These are phyloP conservation scores for Tilletia walkeri DNA, from an alignment of 1,284 basidiomycete genomes.

Conservation along the genomic window DNA sequence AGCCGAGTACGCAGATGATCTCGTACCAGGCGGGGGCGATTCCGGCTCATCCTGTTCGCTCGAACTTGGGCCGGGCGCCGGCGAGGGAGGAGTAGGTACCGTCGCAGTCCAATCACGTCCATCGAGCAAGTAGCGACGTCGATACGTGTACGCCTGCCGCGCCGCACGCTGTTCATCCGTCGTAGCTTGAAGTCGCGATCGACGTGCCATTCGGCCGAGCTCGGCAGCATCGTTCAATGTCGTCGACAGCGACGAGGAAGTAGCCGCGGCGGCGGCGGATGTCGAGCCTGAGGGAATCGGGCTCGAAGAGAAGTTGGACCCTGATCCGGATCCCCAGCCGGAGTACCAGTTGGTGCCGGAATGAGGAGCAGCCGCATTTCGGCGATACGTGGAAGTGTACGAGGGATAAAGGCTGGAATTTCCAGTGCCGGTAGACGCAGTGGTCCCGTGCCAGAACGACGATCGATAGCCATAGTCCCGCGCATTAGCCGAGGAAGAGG, in stretches of 20 bases:
- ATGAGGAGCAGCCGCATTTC: too few relatives aligned
- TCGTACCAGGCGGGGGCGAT: too few relatives aligned
- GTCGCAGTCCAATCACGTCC: not conserved
- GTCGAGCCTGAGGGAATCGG: not conserved
- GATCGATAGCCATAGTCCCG: not conserved
- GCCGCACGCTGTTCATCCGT: not conserved
- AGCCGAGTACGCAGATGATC: too few relatives aligned
- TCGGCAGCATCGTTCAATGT: not conserved
- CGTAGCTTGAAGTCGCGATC: not conserved
- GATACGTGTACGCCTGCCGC: not conserved
- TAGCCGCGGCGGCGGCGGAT: too few relatives aligned
- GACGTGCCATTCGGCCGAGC: not conserved
- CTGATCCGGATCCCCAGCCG: not conserved
- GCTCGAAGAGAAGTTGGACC: constrained; percentile 15
- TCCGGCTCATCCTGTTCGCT: too few relatives aligned
- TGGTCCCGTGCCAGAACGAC: not conserved
- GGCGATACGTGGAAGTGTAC: too few relatives aligned
- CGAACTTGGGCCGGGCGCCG: too few relatives aligned
- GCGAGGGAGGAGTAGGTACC: too few relatives aligned
- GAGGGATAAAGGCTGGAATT: too few relatives aligned
- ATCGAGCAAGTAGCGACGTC: constrained; percentile 6
- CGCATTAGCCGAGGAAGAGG: not conserved
- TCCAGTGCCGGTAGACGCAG: too few relatives aligned
- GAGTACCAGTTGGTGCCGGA: too few relatives aligned
- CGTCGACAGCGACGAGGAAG: not conserved